Base-by-base conservation (phyloP, 2,329 filamentous ascomycete species). In the Trichoderma citrinoviride region DNA sequence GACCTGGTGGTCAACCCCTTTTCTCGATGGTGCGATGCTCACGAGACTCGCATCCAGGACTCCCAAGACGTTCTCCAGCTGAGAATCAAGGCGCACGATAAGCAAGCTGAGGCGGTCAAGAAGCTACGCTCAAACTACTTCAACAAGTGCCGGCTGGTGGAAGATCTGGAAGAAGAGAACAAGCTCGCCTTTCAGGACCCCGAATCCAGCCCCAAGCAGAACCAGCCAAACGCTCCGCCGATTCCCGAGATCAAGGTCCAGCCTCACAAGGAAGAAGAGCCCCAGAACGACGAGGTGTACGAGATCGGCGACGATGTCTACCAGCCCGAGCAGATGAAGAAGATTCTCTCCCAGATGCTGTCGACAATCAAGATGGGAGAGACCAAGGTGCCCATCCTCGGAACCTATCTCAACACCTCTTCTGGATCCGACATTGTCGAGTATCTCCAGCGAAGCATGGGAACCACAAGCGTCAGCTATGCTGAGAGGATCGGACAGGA, bases 111-210 rank as follows among this genome's bases (percentile, higher is more conserved):
- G 68, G 78, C 85, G 21, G 92, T 97, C 67, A 92, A 93, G 83
- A 98, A 98, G 80, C 86, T 97, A 71, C 88, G 95, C 69, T 97
- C 91, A 77, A 91, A 92, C 71, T 99, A 99, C 79, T 98, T 98
- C 85, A 99, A 98, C 83, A 99, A 98, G 80, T 99, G 95, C 76
- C 90, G 96, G 56, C 82, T 97, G 67, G 90, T 98, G 7, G 96
- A 99, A 76, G 95, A 99, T 75, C 81, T 98, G 67, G 95, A 99
- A 76, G 95, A 99, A 78, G 96, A 99, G 81, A 97, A 97, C 77
- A 98, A 99, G 79, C 85, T 99, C 63, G 95, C 93, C 44, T 99
- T 99, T 78, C 93, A 97, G 77, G 92, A 93, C 69, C 92, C 93
- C 2, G 86, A 89, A 71, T 81, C 77, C 40, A 93, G 90, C 76